A percentile compares a stretch with the other conserved stretches of the same genome.
Evolutionary conservation across 306 rosid species (phyloP).

Genomic region (Ammopiptanthus mongolicus): DNA sequence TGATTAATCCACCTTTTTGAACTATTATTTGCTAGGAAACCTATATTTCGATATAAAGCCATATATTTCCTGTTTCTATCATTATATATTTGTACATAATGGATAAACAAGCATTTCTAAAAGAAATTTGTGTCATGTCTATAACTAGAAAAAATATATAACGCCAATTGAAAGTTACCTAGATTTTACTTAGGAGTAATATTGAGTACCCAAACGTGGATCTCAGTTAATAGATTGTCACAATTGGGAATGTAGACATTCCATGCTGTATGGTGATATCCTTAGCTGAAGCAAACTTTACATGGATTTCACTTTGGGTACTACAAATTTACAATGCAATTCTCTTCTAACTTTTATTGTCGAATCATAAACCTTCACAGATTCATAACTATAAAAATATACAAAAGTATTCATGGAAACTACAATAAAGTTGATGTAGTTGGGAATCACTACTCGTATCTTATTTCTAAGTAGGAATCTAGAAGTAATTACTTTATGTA

Average conservation of each 20-base stretch:
- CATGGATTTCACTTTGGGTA: not conserved
- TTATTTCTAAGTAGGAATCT: not conserved
- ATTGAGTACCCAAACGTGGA: not conserved
- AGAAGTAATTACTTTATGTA: not conserved
- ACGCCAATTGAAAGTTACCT: not conserved
- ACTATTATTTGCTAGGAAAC: not conserved
- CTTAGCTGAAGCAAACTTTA: not conserved
- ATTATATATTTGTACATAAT: not conserved
- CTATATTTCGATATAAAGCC: not conserved
- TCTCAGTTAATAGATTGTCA: not conserved
- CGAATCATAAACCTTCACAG: not conserved
- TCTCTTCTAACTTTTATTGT: not conserved
- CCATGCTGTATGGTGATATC: not conserved
- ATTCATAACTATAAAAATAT: not conserved
- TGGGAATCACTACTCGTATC: not conserved
- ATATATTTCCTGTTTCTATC: not conserved
- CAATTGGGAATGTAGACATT: not conserved
- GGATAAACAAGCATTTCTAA: not conserved
- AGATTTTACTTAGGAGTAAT: not conserved
- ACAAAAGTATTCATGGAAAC: not conserved
- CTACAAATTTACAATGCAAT: not conserved
- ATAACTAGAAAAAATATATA: not conserved
- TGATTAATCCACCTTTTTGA: not conserved
- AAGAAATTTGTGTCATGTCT: not conserved
- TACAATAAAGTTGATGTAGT: not conserved